A percentile compares a stretch with the other conserved stretches of the same genome.
These are phyloP conservation scores for Heracleum sosnowskyi DNA, from an alignment of 129 eudicot genomes.

Conservation along the genomic window DNA sequence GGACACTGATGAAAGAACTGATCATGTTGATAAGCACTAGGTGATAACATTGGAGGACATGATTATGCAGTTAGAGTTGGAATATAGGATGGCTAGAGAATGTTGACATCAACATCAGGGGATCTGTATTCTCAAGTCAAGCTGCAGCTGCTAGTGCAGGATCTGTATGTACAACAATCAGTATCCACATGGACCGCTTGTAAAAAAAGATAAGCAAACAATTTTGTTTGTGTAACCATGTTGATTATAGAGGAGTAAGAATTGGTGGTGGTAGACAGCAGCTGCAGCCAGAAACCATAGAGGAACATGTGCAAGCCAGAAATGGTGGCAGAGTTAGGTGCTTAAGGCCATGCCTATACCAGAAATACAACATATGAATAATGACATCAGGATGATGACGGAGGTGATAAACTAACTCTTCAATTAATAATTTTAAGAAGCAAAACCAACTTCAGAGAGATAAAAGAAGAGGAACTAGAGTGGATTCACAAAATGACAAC, in stretches of 20 bases:
- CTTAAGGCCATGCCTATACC: background rate
- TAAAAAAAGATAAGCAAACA: background rate
- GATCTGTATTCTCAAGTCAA: background rate
- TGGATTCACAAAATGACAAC: background rate
- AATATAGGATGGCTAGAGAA: conserved; percentile 40
- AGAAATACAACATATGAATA: background rate
- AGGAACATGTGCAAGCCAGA: background rate
- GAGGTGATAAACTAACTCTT: background rate
- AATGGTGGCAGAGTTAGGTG: background rate
- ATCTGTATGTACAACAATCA: background rate
- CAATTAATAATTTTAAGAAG: background rate
- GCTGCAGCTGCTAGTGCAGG: background rate
- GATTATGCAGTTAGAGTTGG: conserved; percentile 71
- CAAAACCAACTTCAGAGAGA: background rate
- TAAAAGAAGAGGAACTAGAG: background rate
- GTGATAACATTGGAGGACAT: conserved; percentile 56
- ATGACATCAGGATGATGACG: background rate
- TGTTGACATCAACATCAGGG: background rate
- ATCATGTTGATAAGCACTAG: conserved; percentile 5
- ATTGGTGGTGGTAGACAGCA: background rate
- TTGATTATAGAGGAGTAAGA: background rate
- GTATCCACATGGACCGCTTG: background rate
- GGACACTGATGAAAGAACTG: background rate
- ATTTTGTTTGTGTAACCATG: background rate
- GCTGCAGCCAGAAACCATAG: background rate